These are phyloP conservation scores for Marasmius tenuissimus DNA, from an alignment of 1,284 basidiomycete species.

Conservation along the genomic window DNA sequence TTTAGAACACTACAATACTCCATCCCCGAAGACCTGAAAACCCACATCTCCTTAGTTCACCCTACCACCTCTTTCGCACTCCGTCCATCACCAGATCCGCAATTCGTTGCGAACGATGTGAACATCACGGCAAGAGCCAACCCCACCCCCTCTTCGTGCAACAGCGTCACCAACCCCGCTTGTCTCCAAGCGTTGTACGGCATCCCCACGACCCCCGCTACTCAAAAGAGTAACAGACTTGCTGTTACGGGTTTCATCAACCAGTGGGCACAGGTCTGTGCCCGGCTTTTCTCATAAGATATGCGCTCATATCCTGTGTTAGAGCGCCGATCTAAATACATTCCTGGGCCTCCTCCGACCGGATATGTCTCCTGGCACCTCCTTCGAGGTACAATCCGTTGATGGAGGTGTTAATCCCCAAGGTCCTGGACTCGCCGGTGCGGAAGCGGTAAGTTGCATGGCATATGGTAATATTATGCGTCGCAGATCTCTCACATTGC, in stretches of 20 bases:
- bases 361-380: slow-evolving; percentile 19
- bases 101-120: background rate
- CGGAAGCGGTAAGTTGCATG: slow-evolving; percentile 23
- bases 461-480: background rate
- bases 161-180: slow-evolving; percentile 18
- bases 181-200: slow-evolving; percentile 26
- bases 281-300: background rate
- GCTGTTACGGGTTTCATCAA: slow-evolving; percentile 23
- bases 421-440: slow-evolving; percentile 17
- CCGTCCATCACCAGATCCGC: background rate
- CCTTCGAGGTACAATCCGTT: slow-evolving; percentile 22
- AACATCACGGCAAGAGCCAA: slow-evolving; percentile 4
- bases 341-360: slow-evolving; percentile 21
- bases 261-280: slow-evolving; percentile 20
- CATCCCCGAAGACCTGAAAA: slow-evolving; percentile 7
- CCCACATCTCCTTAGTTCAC: slow-evolving; percentile 11
- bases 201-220: slow-evolving; percentile 22
- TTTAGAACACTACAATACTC: slow-evolving; percentile 13
- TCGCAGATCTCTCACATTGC: background rate
- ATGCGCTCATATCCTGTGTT: background rate
- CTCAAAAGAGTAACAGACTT: slow-evolving; percentile 14
- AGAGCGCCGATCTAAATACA: slow-evolving; percentile 12
- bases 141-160: slow-evolving; percentile 13
- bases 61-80: slow-evolving; percentile 13
- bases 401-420: slow-evolving; percentile 28